These are phyloP conservation scores for Penicillium antarcticum DNA, from an alignment of 495 filamentous ascomycete species.

Conservation along the genomic window DNA sequence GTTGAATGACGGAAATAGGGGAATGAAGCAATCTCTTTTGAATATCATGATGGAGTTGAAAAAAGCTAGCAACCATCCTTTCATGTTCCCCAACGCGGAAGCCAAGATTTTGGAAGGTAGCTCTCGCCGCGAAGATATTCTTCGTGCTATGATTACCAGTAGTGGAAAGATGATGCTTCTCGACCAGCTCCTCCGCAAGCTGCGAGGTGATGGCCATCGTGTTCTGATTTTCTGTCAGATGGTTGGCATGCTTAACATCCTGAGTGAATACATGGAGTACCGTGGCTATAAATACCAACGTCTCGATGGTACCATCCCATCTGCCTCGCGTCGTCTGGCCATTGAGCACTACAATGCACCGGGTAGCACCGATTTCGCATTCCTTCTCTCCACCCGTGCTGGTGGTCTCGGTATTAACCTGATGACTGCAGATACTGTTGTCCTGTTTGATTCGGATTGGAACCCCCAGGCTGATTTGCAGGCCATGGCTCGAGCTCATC, in stretches of 20 bases:
- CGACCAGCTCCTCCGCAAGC: conserved; percentile 85
- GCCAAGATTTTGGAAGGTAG: conserved; percentile 77
- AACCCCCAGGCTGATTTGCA: conserved; percentile 98
- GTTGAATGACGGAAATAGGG: conserved; percentile 81
- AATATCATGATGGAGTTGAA: conserved; percentile 99
- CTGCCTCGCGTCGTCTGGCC: conserved; percentile 77
- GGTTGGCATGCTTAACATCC: conserved; percentile 97
- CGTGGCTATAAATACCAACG: conserved; percentile 90
- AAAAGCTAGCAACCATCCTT: conserved; percentile 97
- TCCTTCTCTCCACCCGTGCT: conserved; percentile 90
- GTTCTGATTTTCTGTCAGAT: conserved; percentile 99
- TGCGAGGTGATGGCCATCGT: conserved; percentile 87
- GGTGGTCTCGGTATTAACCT: conserved; percentile 97
- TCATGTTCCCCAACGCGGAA: conserved; percentile 93
- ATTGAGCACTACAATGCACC: conserved; percentile 98
- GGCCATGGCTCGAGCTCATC: conserved; percentile 96
- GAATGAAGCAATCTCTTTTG: conserved; percentile 87
- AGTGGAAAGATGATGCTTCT: conserved; percentile 99
- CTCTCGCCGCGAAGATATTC: conserved; percentile 75
- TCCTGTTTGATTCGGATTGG: conserved; percentile 99
- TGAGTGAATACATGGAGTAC: conserved; percentile 86
- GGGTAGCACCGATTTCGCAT: conserved; percentile 91
- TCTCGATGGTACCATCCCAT: conserved; percentile 90
- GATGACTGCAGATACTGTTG: conserved; percentile 97
- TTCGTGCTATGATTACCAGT: conserved; percentile 87